Conservation (phyloP, 164 flowering plant species). For the Vitis cinerea region DNA sequence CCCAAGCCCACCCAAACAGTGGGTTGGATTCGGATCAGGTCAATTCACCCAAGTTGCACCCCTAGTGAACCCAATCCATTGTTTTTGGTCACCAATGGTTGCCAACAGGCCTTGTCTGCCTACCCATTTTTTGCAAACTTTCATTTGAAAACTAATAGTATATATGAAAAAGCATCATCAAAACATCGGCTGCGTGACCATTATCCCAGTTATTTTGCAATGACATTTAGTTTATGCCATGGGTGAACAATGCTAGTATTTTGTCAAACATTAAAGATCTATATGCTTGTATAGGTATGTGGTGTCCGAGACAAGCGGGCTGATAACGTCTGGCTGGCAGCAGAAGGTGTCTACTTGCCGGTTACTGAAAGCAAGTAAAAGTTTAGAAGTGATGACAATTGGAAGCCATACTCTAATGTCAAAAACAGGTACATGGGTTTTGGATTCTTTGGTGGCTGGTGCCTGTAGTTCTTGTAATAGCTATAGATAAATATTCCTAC, state of each 20-base stretch:
- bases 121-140: too few relatives aligned
- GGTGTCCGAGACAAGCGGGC: slow-evolving; percentile 81
- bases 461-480: slow-evolving; percentile 7
- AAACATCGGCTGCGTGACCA: neutral
- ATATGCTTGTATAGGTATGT: slow-evolving; percentile 60
- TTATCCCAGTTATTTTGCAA: too few relatives aligned
- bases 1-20: too few relatives aligned
- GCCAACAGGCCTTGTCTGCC: too few relatives aligned
- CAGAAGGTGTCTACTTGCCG: slow-evolving; percentile 92
- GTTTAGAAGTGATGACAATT: neutral
- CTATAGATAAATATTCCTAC: slow-evolving; percentile 2
- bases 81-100: too few relatives aligned
- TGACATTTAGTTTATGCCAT: neutral
- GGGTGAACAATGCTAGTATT: neutral
- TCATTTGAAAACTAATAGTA: neutral
- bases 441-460: slow-evolving; percentile 19
- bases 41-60: too few relatives aligned
- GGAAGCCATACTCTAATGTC: neutral
- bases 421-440: slow-evolving; percentile 24
- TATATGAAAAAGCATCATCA: neutral
- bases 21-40: too few relatives aligned
- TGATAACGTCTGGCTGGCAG: slow-evolving; percentile 94
- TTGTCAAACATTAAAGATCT: neutral
- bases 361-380: slow-evolving; percentile 45
- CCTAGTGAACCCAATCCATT: too few relatives aligned